Conservation (phyloP, 2,329 filamentous ascomycete genomes). For the Atkinsonella texensis region DNA sequence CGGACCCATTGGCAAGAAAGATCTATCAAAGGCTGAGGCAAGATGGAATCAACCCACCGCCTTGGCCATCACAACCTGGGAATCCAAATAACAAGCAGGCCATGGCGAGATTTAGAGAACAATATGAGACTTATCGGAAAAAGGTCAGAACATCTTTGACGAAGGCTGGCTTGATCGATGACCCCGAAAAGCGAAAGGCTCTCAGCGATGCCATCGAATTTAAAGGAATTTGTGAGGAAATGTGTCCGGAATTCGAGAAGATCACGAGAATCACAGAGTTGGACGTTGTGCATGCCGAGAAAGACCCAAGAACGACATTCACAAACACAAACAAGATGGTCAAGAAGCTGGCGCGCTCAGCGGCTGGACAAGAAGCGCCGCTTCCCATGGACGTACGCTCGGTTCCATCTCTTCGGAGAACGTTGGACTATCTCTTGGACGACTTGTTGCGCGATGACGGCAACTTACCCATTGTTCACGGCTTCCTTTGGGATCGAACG, state of each 20-base stretch:
- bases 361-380: constrained; percentile 55
- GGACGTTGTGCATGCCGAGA: constrained; percentile 46
- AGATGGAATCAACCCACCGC: constrained; percentile 40
- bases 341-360: constrained; percentile 55
- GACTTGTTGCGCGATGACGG: constrained; percentile 43
- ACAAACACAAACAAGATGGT: constrained; percentile 45
- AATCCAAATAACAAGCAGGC: constrained; percentile 36
- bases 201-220: constrained; percentile 54
- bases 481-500: constrained; percentile 57
- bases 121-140: constrained; percentile 44
- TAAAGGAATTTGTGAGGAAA: constrained; percentile 55
- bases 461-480: constrained; percentile 43
- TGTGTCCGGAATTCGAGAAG: constrained; percentile 58
- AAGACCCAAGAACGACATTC: constrained; percentile 30
- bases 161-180: constrained; percentile 48
- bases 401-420: constrained; percentile 42
- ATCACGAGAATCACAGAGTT: constrained; percentile 49
- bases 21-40: constrained; percentile 41
- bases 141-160: constrained; percentile 46
- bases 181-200: constrained; percentile 49
- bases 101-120: constrained; percentile 43
- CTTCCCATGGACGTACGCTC: constrained; percentile 58
- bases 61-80: constrained; percentile 44
- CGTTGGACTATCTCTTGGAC: constrained; percentile 52
- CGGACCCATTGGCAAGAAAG: constrained; percentile 33